Conservation (phyloP, 768 basidiomycete genomes). For the Lactarius tabidus region DNA sequence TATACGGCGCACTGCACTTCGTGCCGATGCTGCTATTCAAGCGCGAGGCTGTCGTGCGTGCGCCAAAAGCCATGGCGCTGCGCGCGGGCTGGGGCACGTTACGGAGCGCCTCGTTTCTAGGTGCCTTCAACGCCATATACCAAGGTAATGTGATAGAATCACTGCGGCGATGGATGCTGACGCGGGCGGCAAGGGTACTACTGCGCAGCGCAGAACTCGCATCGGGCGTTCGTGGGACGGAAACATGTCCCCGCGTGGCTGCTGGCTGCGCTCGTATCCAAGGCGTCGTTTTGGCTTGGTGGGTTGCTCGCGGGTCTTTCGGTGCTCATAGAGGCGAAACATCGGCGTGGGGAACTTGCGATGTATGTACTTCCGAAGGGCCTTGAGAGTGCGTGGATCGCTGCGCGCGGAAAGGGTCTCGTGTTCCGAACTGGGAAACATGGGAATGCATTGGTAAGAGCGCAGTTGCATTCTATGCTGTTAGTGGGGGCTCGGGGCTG, state of each 20-base stretch:
- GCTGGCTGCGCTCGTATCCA: slow-evolving; percentile 59
- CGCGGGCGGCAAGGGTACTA: slow-evolving; percentile 33
- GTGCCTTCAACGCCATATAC: slow-evolving; percentile 74
- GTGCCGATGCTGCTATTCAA: slow-evolving; percentile 86
- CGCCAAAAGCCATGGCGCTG: slow-evolving; percentile 63
- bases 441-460: slow-evolving; percentile 60
- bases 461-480: slow-evolving; percentile 17
- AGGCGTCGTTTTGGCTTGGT: slow-evolving; percentile 66
- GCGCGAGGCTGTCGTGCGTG: slow-evolving; percentile 55
- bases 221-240: background rate
- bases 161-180: background rate
- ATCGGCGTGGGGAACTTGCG: slow-evolving; percentile 82
- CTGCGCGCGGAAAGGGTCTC: slow-evolving; percentile 68
- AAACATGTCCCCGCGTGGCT: slow-evolving; percentile 40
- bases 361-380: slow-evolving; percentile 91
- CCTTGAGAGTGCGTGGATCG: slow-evolving; percentile 83
- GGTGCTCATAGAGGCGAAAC: slow-evolving; percentile 82
- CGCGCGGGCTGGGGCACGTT: slow-evolving; percentile 67
- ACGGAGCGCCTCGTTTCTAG: slow-evolving; percentile 84
- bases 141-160: slow-evolving; percentile 43
- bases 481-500: background rate
- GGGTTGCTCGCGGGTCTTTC: slow-evolving; percentile 73
- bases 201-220: slow-evolving; percentile 39
- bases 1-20: slow-evolving; percentile 87
- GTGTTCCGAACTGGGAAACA: slow-evolving; percentile 66